phyloP scores from a whole-genome alignment of 768 basidiomycete genomes.

The Auricularia heimuer region DNA sequence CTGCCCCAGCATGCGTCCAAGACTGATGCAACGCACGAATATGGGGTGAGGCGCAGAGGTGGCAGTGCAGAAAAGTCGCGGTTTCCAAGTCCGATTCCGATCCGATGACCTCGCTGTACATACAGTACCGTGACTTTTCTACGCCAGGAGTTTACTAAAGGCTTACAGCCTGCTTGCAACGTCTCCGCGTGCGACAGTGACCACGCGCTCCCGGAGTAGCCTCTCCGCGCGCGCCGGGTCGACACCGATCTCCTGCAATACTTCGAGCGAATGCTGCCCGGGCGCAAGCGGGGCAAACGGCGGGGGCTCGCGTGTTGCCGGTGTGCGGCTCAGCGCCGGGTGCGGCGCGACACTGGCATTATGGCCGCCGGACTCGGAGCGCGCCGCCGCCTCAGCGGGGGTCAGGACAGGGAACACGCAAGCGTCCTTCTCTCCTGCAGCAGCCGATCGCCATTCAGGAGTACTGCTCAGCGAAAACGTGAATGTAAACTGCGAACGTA shows the following conservation, averaged over 20 bases:
- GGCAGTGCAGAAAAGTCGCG: too few relatives aligned
- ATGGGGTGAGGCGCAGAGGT: too few relatives aligned
- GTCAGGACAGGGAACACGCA: slow-evolving; percentile 63
- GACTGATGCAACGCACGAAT: too few relatives aligned
- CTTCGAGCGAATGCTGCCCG: slow-evolving; percentile 44
- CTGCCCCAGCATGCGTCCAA: too few relatives aligned
- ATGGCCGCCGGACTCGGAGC: slow-evolving; percentile 23
- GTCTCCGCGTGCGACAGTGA: background rate
- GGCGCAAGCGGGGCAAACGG: slow-evolving; percentile 25
- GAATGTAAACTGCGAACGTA: slow-evolving; percentile 12
- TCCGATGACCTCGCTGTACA: too few relatives aligned
- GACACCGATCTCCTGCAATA: slow-evolving; percentile 40
- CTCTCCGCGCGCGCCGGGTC: too few relatives aligned
- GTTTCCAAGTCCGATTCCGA: too few relatives aligned
- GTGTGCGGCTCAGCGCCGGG: slow-evolving; percentile 28
- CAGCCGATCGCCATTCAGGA: too few relatives aligned
- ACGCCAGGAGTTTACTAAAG: too few relatives aligned
- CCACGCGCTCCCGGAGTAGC: background rate
- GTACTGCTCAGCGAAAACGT: too few relatives aligned
- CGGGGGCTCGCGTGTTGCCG: slow-evolving; percentile 21
- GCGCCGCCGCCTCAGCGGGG: slow-evolving; percentile 44
- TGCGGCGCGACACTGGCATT: slow-evolving; percentile 33
- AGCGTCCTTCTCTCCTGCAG: slow-evolving; percentile 33
- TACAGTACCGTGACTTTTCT: too few relatives aligned
- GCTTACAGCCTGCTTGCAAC: too few relatives aligned